A percentile compares a stretch with the other conserved stretches of the same genome.
Evolutionary conservation across 2,329 filamentous ascomycete species (phyloP).

Genomic region (Orbilia javanica): DNA sequence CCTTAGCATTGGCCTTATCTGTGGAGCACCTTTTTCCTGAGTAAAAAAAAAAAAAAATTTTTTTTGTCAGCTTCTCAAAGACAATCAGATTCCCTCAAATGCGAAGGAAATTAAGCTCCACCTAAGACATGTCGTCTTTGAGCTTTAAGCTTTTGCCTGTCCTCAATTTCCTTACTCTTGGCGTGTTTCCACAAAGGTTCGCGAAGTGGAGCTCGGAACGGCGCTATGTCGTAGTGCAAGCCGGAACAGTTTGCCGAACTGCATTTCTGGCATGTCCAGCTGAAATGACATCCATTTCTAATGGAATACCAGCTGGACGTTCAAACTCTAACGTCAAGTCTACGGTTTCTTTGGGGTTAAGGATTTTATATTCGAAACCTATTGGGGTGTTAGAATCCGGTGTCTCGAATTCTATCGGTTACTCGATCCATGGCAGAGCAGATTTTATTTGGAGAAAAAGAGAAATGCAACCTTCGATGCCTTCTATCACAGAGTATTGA

Average conservation of each 20-base stretch:
- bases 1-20: background rate
- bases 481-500: too few relatives aligned
- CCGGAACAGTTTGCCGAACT: constrained; percentile 18
- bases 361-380: background rate
- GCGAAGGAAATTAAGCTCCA: constrained; percentile 2
- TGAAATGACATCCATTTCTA: background rate
- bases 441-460: too few relatives aligned
- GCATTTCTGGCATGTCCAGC: background rate
- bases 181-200: background rate
- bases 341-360: background rate
- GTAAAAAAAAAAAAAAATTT: too few relatives aligned
- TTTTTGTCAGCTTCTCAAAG: too few relatives aligned
- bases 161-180: constrained; percentile 5
- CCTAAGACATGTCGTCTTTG: background rate
- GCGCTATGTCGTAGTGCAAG: background rate
- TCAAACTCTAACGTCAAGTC: background rate
- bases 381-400: background rate
- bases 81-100: background rate
- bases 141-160: constrained; percentile 15
- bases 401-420: constrained; percentile 20
- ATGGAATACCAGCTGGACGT: background rate
- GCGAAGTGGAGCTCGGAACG: constrained; percentile 15
- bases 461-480: too few relatives aligned
- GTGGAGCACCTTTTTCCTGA: too few relatives aligned
- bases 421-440: constrained; percentile 3